Percentiles rank a stretch among this genome's conserved stretches.
Conservation (phyloP, 2,329 filamentous ascomycete genomes). For the Arthrinium puccinioides region DNA sequence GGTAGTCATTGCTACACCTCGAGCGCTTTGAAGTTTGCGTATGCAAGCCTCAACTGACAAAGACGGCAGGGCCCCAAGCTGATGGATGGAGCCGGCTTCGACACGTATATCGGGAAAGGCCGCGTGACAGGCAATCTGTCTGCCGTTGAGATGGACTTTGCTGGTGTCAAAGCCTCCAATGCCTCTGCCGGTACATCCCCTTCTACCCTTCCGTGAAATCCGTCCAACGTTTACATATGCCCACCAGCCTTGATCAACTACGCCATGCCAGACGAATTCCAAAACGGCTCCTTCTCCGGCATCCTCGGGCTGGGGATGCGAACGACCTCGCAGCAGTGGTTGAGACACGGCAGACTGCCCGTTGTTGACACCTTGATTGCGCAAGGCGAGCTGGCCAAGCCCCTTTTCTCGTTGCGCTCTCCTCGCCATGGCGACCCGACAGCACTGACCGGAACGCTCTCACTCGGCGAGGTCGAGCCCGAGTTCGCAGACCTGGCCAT, state of each 20-base stretch:
- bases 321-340: background rate
- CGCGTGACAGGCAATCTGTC: background rate
- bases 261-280: background rate
- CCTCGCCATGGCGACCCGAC: slow-evolving; percentile 1
- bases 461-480: background rate
- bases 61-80: too few species aligned
- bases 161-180: background rate
- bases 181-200: background rate
- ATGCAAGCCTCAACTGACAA: too few species aligned
- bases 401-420: slow-evolving; percentile 3
- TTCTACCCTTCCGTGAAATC: background rate
- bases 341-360: background rate
- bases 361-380: background rate
- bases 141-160: background rate
- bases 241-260: background rate
- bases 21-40: too few species aligned
- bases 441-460: background rate
- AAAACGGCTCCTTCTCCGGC: slow-evolving; percentile 1
- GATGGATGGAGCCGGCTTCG: too few species aligned
- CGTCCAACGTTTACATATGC: background rate
- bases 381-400: background rate
- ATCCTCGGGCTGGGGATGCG: slow-evolving; percentile 1
- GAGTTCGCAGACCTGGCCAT: background rate
- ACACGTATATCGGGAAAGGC: background rate
- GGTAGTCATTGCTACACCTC: too few species aligned